Evolutionary conservation across 306 rosid species (phyloP), one percentile per base, ranked within the genome.

Genomic region (Ormosia emarginata): DNA sequence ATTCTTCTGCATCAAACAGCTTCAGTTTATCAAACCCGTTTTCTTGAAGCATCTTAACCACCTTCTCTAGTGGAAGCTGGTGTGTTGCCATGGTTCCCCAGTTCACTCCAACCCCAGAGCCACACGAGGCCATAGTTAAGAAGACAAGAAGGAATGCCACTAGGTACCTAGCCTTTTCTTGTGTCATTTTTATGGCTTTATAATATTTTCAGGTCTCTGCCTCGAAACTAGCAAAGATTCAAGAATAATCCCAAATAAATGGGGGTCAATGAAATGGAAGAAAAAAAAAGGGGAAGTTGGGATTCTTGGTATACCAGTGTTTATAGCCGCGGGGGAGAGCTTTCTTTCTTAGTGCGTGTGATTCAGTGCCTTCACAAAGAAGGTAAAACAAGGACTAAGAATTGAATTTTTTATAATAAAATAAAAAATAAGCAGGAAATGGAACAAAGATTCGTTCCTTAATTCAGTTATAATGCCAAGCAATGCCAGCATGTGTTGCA

Each of bases 51-150:
- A 95, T 89, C 83, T 84, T 80, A 11, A 90, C 94, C 17, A 93
- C 93, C 67, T 85, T 92, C 67, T 83, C 84, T 0, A 92, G 90
- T 14, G 97, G 91, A 75, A 93, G 93, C 69, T 87, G 91, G 79
- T 88, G 92, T 39, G 90, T 87, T 0, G 97, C 87, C 92, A 90
- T 87, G n/a, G 95, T 92, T 74, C 99, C 99, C 99, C 99, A 95
- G 81, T 95, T 95, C 80, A 93, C 92, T 69, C 98, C 99, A 65
- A 95, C 83, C 33, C 90, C 79, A 41, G 33, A 58, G 12, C 84
- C 88, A 30, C 81, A 43, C 0, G 85, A 62, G 4, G 34, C 53
- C 87, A 83, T 67, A 3, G 65, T 52, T 81, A 78, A 56, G n/a
- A 88, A 79, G 10, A 81, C 72, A 61, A 93, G 49, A 67, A 86